phyloP scores from a whole-genome alignment of 176 grass and related monocot genomes.

The Metroxylon sagu region DNA sequence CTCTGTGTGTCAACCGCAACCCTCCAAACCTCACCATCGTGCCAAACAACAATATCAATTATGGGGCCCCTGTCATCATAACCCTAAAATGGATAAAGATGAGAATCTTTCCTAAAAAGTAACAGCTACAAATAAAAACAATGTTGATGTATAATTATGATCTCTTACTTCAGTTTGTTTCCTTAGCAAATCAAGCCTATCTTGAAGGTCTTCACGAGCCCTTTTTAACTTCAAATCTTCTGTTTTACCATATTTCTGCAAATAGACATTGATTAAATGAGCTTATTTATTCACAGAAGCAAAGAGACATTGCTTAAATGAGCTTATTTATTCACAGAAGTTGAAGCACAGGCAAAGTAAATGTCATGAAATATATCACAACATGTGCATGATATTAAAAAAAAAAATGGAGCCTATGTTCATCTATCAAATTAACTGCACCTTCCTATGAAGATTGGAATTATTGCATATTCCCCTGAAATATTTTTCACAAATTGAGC shows the following conservation, averaged over 20 bases:
- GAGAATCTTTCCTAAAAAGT: background rate
- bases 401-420: no score
- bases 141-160: background rate
- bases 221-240: constrained; percentile 67
- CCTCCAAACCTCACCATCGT: constrained; percentile 95
- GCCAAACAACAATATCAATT: constrained; percentile 88
- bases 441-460: no score
- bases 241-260: constrained; percentile 61
- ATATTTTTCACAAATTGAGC: no score
- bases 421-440: no score
- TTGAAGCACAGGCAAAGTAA: no score
- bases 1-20: constrained; percentile 90
- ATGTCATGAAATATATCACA: no score
- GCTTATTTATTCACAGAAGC: background rate
- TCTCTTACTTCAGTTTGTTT: constrained; percentile 87
- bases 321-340: background rate
- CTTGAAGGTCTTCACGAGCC: constrained; percentile 68
- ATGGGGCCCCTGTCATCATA: constrained; percentile 90
- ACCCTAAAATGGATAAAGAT: constrained; percentile 41
- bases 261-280: constrained; percentile 7
- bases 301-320: constrained; percentile 11
- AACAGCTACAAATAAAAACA: background rate
- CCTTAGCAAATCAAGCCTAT: constrained; percentile 76
- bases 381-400: no score
- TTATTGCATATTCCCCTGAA: no score